Evolutionary conservation across 192 early-diverging fungal species (phyloP).

Genomic region (Podila verticillata): DNA sequence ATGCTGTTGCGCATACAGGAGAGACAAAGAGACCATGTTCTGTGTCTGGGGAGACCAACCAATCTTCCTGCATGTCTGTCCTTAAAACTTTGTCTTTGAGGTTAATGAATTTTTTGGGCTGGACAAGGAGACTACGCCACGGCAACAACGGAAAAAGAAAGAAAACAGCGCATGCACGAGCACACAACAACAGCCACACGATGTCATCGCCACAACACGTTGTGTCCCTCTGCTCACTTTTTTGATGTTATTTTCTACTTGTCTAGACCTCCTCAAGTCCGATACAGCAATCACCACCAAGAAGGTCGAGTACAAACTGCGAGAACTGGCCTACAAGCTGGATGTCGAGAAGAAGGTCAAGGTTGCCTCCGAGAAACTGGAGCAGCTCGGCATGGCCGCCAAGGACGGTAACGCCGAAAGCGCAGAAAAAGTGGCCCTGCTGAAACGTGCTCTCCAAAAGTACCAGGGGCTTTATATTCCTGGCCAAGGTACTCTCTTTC

Average conservation of each 20-base stretch:
- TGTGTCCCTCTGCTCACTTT: no score
- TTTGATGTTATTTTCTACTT: constrained; percentile 8
- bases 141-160: constrained; percentile 22
- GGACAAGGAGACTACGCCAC: background rate
- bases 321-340: constrained; percentile 89
- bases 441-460: constrained; percentile 80
- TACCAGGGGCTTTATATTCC: constrained; percentile 89
- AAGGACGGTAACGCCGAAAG: constrained; percentile 64
- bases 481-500: constrained; percentile 45
- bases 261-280: constrained; percentile 72
- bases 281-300: constrained; percentile 69
- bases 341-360: constrained; percentile 94
- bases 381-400: constrained; percentile 60
- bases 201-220: no score
- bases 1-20: background rate
- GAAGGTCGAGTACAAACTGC: constrained; percentile 82
- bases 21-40: no score
- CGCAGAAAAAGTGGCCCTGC: constrained; percentile 76
- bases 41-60: no score
- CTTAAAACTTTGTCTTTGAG: constrained; percentile 27
- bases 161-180: constrained; percentile 15
- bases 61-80: no score
- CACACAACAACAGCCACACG: no score
- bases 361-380: constrained; percentile 81
- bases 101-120: constrained; percentile 17